Conservation (phyloP, 306 rosid species). For the Rubus idaeus region DNA sequence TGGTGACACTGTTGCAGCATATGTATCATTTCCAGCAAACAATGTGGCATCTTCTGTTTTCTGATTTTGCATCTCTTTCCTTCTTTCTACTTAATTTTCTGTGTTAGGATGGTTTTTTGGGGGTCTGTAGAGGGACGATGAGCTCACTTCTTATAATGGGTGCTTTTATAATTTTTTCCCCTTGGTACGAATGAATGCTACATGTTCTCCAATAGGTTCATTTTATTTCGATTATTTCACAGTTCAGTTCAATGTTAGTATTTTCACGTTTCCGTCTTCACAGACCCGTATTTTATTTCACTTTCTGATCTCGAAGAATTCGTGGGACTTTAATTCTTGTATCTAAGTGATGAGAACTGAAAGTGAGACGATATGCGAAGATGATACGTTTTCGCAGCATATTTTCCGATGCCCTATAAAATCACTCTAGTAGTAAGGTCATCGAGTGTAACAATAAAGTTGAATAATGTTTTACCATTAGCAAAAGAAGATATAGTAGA, state of each 20-base stretch:
- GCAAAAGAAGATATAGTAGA: too few relatives aligned
- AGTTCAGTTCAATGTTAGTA: background rate
- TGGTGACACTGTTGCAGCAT: conserved; percentile 40
- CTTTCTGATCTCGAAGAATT: background rate
- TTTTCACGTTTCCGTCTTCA: background rate
- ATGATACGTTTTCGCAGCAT: too few relatives aligned
- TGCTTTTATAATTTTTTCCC: conserved; percentile 30
- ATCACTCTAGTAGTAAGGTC: too few relatives aligned
- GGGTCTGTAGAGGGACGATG: conserved; percentile 59
- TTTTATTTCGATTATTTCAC: background rate
- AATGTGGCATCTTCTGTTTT: conserved; percentile 44
- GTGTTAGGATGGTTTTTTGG: conserved; percentile 45
- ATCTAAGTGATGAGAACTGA: too few relatives aligned
- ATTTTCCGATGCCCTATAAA: too few relatives aligned
- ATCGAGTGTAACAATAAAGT: too few relatives aligned
- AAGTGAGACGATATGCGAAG: background rate
- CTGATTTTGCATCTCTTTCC: conserved; percentile 31
- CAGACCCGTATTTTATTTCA: background rate
- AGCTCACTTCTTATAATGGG: conserved; percentile 40
- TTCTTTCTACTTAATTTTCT: conserved; percentile 28
- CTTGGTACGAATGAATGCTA: conserved; percentile 19
- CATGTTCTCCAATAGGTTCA: conserved; percentile 3
- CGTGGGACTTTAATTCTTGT: background rate
- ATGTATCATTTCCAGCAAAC: conserved; percentile 46
- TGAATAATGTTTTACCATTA: too few relatives aligned